Conservation (phyloP, 495 filamentous ascomycete species). For the Xylaria palmicola region DNA sequence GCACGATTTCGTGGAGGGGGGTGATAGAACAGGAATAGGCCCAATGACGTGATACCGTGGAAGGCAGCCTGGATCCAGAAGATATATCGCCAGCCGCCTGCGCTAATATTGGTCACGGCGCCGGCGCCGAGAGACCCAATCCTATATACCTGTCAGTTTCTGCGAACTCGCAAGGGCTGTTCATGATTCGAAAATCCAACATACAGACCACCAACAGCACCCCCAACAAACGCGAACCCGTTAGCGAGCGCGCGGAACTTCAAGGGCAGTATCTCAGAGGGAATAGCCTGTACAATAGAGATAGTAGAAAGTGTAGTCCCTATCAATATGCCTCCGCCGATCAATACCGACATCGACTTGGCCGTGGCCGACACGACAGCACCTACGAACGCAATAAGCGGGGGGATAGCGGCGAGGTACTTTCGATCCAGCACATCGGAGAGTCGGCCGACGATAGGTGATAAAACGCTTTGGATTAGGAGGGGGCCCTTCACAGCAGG, state of each 20-base stretch:
- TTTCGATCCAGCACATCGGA: slow-evolving; percentile 57
- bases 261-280: slow-evolving; percentile 53
- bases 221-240: slow-evolving; percentile 49
- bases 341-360: slow-evolving; percentile 51
- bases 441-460: slow-evolving; percentile 52
- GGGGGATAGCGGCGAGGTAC: slow-evolving; percentile 48
- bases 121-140: slow-evolving; percentile 49
- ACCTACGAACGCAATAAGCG: slow-evolving; percentile 52
- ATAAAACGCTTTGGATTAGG: slow-evolving; percentile 54
- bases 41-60: slow-evolving; percentile 45
- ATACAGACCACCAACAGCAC: slow-evolving; percentile 49
- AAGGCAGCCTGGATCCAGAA: slow-evolving; percentile 61
- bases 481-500: slow-evolving; percentile 42
- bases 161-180: background rate
- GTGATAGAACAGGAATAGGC: slow-evolving; percentile 52
- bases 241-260: slow-evolving; percentile 55
- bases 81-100: slow-evolving; percentile 53
- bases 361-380: slow-evolving; percentile 55
- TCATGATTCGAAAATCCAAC: slow-evolving; percentile 24
- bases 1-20: slow-evolving; percentile 40
- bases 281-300: slow-evolving; percentile 54
- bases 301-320: slow-evolving; percentile 53
- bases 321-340: slow-evolving; percentile 56
- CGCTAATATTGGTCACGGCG: slow-evolving; percentile 47
- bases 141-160: slow-evolving; percentile 18